Evolutionary conservation across 2,329 filamentous ascomycete species (phyloP).

Genomic region (Tolypocladium inflatum): DNA sequence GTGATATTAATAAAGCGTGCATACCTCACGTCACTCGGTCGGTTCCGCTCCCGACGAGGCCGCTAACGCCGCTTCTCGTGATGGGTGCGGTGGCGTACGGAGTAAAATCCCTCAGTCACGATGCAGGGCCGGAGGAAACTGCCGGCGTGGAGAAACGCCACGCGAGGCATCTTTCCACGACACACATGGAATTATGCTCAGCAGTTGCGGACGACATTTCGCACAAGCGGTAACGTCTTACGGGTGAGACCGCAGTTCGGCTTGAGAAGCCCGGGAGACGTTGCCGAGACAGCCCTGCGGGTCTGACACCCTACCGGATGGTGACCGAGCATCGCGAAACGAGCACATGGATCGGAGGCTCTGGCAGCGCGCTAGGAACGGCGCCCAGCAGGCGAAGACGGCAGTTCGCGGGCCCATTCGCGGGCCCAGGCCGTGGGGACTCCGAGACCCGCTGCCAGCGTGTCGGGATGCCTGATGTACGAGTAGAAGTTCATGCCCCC

Average conservation of each 20-base stretch:
- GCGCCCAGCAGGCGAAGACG: background rate
- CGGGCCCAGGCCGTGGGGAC: too few species aligned
- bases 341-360: background rate
- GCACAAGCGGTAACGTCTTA: background rate
- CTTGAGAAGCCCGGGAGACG: background rate
- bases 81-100: background rate
- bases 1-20: background rate
- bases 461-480: too few species aligned
- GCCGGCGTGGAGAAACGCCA: background rate
- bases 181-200: background rate
- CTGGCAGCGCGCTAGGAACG: background rate
- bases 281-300: background rate
- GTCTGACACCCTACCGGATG: background rate
- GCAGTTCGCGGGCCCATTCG: too few species aligned
- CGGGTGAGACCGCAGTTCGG: background rate
- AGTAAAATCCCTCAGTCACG: background rate
- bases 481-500: background rate
- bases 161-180: background rate
- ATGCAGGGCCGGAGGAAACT: background rate
- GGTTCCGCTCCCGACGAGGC: too few species aligned
- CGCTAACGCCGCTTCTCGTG: too few species aligned
- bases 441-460: too few species aligned
- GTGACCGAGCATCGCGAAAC: background rate
- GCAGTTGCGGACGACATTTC: background rate
- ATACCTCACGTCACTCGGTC: background rate